Conservation (phyloP, 805 yeast species). For the Saccharomycopsis sp. region DNA sequence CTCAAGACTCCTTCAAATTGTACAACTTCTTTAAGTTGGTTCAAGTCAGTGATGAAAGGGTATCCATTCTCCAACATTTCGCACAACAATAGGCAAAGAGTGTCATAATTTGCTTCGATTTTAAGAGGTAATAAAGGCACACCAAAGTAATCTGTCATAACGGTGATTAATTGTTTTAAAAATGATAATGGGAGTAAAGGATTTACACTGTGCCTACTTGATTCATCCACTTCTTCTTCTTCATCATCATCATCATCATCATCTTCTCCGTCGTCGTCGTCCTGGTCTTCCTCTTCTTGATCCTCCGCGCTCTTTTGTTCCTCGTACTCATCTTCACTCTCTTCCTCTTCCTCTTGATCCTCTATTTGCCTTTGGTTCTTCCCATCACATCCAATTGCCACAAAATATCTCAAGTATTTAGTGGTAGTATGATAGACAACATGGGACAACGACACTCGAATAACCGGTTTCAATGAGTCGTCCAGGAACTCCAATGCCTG, state of each 20-base stretch:
- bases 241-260: slow-evolving; percentile 5
- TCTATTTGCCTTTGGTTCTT: neutral
- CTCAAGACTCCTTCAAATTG: slow-evolving; percentile 56
- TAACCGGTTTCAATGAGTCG: slow-evolving; percentile 20
- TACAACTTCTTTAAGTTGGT: slow-evolving; percentile 59
- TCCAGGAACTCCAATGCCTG: slow-evolving; percentile 21
- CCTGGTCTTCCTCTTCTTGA: slow-evolving; percentile 16
- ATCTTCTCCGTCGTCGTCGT: slow-evolving; percentile 3
- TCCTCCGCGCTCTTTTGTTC: slow-evolving; percentile 21
- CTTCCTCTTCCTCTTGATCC: neutral
- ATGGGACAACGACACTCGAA: slow-evolving; percentile 4
- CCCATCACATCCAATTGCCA: slow-evolving; percentile 12
- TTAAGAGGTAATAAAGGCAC: slow-evolving; percentile 48
- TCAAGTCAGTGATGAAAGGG: slow-evolving; percentile 67
- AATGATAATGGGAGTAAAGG: slow-evolving; percentile 53
- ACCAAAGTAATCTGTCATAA: slow-evolving; percentile 53
- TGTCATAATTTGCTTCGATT: slow-evolving; percentile 63
- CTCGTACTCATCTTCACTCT: slow-evolving; percentile 12
- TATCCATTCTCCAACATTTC: slow-evolving; percentile 75
- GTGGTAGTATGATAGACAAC: slow-evolving; percentile 13
- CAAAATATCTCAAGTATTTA: slow-evolving; percentile 10
- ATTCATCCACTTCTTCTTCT: slow-evolving; percentile 22
- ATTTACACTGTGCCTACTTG: too few species aligned
- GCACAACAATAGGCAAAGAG: slow-evolving; percentile 60
- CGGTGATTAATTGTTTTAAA: slow-evolving; percentile 41